These are phyloP conservation scores for Saccharomyces hybrid DNA, from an alignment of 1,139 yeast genomes.

Conservation along the genomic window DNA sequence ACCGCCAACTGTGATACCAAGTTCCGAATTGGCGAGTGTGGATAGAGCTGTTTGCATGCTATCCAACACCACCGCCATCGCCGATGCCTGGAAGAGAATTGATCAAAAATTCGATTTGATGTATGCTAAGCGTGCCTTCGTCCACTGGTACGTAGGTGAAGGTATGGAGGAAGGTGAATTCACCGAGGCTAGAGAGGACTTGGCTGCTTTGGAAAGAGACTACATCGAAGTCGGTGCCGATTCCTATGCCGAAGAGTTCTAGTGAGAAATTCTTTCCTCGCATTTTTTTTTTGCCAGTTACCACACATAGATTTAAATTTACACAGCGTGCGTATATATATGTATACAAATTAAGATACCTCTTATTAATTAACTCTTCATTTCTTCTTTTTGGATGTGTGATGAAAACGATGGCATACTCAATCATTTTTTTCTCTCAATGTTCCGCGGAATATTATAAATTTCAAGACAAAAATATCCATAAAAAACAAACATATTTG, in stretches of 20 bases:
- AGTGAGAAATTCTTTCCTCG: neutral
- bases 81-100: too few species aligned
- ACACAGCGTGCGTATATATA: neutral
- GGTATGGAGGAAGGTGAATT: too few species aligned
- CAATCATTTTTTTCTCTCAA: neutral
- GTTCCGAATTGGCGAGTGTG: too few species aligned
- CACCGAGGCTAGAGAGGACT: too few species aligned
- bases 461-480: neutral
- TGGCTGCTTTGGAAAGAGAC: too few species aligned
- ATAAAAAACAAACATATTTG: neutral
- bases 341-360: neutral
- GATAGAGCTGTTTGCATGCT: too few species aligned
- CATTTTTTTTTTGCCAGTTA: neutral
- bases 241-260: slow-evolving; percentile 6
- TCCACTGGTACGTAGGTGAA: too few species aligned
- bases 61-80: too few species aligned
- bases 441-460: slow-evolving; percentile 1
- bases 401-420: neutral
- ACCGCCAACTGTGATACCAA: too few species aligned
- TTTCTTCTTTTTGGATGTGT: neutral
- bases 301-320: neutral
- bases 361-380: neutral
- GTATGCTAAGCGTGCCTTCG: too few species aligned
- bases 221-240: too few species aligned
- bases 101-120: too few species aligned